These are phyloP conservation scores for Halenospora varia DNA, from an alignment of 495 filamentous ascomycete genomes.

Conservation along the genomic window DNA sequence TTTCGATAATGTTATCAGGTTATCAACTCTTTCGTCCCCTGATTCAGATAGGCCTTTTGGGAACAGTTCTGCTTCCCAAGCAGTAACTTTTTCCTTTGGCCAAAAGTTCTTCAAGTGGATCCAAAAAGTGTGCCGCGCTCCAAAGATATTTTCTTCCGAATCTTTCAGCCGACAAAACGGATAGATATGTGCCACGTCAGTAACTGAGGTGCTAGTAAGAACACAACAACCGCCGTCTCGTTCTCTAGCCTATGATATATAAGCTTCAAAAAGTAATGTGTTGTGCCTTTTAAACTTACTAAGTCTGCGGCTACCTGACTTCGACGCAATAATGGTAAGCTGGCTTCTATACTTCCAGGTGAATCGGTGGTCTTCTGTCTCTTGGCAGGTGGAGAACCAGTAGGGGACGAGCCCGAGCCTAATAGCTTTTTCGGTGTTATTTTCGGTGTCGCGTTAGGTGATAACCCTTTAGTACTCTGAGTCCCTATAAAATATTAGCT, in stretches of 20 bases:
- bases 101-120: constrained; percentile 6
- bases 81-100: constrained; percentile 10
- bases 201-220: not conserved
- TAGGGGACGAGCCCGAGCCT: no score
- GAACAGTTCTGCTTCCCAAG: constrained; percentile 17
- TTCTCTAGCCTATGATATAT: constrained; percentile 1
- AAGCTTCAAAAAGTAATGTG: not conserved
- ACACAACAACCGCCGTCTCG: constrained; percentile 5
- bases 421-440: no score
- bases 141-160: constrained; percentile 7
- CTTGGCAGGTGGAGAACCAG: no score
- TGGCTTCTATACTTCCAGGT: no score
- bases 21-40: constrained; percentile 1
- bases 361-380: no score
- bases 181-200: constrained; percentile 13
- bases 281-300: not conserved
- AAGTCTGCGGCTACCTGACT: constrained; percentile 2
- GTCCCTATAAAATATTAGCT: constrained; percentile 10
- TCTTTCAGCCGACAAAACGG: constrained; percentile 2
- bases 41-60: constrained; percentile 7
- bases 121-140: constrained; percentile 13
- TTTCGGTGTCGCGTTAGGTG: constrained; percentile 1
- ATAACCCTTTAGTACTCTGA: not conserved
- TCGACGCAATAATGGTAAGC: not conserved
- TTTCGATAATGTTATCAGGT: constrained; percentile 2